Base-by-base conservation (phyloP, 768 basidiomycete genomes). In the Leccinum subgranulosum region DNA sequence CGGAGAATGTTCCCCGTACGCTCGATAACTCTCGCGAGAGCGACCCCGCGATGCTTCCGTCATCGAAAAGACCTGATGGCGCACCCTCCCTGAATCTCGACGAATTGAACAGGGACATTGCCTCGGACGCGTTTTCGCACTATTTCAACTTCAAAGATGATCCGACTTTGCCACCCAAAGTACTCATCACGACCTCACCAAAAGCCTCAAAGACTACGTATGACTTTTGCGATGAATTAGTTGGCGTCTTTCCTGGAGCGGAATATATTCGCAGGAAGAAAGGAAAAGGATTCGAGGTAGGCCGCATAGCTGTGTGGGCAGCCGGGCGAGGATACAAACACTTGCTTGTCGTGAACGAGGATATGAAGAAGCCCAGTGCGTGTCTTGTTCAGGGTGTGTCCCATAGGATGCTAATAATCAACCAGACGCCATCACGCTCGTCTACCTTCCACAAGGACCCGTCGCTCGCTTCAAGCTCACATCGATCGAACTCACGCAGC, bases 381-480 rank as follows among this genome's bases (percentile, higher is more conserved):
- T 80, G 12, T 57, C 23, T 9, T 45, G 47, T 27, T 48, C 6
- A 27, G 12, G 10, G 6, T 34, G 23, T 19, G n/a, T 11, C 23
- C 8, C 25, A 14, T 59, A 46, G 19, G 11, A 25, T 33, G 65
- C 57, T 62, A 33, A 57, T 52, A 31, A 59, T 48, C 17, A 49
- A 23, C 5, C 62, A 98, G 97, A 96, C 74, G 94, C 94, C 3
- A 86, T 99, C 60, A 98, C 96, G 0, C 74, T 98, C 53, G 84
- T 94, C 46, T 84, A 96, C 68, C 84, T 99, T 12, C 97, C 97
- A 0, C 77, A 85, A 52, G 97, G 97, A 12, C 97, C 97, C 0
- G 92, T 92, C 2, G 95, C 95, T 0, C 95, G 95, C 71, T 98
- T 98, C 80, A 96, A 92, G 70, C 79, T 99, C 43, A 87, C 91